Conservation (phyloP, 1,139 yeast species). For the Candida smagusa region DNA sequence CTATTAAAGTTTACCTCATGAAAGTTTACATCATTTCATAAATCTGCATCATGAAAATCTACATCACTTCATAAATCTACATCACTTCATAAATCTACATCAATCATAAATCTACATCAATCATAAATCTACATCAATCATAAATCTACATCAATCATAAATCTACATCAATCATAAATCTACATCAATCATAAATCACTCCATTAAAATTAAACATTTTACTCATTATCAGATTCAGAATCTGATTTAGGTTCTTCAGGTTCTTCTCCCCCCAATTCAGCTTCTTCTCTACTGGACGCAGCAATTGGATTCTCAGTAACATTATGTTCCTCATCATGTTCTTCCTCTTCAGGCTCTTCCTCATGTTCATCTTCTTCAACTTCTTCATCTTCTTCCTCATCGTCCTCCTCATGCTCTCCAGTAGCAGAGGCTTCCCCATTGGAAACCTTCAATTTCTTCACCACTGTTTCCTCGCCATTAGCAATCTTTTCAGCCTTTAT, state of each 20-base stretch:
- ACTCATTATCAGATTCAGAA: slow-evolving; percentile 2
- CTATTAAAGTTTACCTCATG: too few relatives aligned
- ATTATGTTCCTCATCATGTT: slow-evolving; percentile 14
- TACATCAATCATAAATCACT: too few relatives aligned
- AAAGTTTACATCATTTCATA: too few relatives aligned
- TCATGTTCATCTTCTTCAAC: slow-evolving; percentile 14
- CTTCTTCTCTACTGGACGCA: slow-evolving; percentile 21
- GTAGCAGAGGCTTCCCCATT: slow-evolving; percentile 19
- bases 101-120: too few relatives aligned
- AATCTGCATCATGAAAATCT: too few relatives aligned
- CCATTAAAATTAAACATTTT: too few relatives aligned
- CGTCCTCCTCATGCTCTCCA: slow-evolving; percentile 6
- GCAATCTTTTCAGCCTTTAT: slow-evolving; percentile 16
- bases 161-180: too few relatives aligned
- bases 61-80: too few relatives aligned
- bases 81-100: too few relatives aligned
- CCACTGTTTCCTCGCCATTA: neutral
- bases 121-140: too few relatives aligned
- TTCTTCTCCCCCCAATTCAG: slow-evolving; percentile 19
- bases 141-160: too few relatives aligned
- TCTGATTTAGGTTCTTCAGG: slow-evolving; percentile 12
- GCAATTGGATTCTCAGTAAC: slow-evolving; percentile 19
- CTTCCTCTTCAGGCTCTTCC: slow-evolving; percentile 17
- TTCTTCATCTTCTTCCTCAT: slow-evolving; percentile 19
- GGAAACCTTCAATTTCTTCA: slow-evolving; percentile 18